These are phyloP conservation scores for Alternaria sp. DNA, from an alignment of 2,329 filamentous ascomycete species.

Conservation along the genomic window DNA sequence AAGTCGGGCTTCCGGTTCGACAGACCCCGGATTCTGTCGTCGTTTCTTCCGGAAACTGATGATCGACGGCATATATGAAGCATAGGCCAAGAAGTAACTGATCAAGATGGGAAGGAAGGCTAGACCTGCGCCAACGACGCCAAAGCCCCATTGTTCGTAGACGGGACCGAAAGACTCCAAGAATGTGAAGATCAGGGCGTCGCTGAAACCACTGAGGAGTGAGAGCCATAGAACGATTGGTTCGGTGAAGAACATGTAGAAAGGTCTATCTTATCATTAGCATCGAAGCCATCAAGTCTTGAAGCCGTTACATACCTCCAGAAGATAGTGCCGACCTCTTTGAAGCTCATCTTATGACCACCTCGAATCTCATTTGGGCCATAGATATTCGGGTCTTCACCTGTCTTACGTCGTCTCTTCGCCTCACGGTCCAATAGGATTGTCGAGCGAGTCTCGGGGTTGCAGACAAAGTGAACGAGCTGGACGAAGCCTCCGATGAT, in stretches of 20 bases:
- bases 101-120: slow-evolving; percentile 70
- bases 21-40: slow-evolving; percentile 56
- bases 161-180: slow-evolving; percentile 73
- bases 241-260: slow-evolving; percentile 75
- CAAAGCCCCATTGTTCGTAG: slow-evolving; percentile 71
- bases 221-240: slow-evolving; percentile 75
- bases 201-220: slow-evolving; percentile 73
- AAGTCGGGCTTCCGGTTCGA: slow-evolving; percentile 70
- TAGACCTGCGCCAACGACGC: slow-evolving; percentile 62
- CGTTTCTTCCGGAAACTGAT: slow-evolving; percentile 55
- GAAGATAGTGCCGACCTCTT: slow-evolving; percentile 58
- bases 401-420: slow-evolving; percentile 71
- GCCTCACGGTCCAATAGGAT: slow-evolving; percentile 79
- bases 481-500: slow-evolving; percentile 77
- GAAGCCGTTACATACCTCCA: slow-evolving; percentile 23
- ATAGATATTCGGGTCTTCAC: slow-evolving; percentile 66
- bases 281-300: neutral
- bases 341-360: slow-evolving; percentile 48
- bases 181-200: slow-evolving; percentile 79
- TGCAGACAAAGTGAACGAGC: slow-evolving; percentile 68
- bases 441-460: slow-evolving; percentile 77
- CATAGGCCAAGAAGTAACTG: slow-evolving; percentile 69
- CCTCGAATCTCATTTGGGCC: slow-evolving; percentile 70
- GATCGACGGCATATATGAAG: slow-evolving; percentile 65
- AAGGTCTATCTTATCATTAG: slow-evolving; percentile 59